Percentiles rank a stretch among this genome's conserved stretches.
Conservation (phyloP, 192 early-diverging fungal genomes). For the Linnemannia schmuckeri region DNA sequence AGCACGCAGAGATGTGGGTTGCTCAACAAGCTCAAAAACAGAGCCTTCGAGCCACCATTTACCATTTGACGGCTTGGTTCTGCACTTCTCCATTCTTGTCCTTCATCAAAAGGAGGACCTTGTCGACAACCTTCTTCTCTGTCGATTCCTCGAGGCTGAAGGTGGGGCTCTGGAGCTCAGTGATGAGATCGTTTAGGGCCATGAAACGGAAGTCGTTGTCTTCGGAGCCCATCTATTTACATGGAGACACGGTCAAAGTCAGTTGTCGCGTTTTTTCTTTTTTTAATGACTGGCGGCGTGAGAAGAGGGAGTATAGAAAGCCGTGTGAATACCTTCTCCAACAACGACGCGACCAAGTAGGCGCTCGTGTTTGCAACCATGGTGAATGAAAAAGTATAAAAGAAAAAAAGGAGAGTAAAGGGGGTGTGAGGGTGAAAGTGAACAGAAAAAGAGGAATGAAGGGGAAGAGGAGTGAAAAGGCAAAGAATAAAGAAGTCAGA, state of each 20-base stretch:
- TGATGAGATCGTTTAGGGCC: slow-evolving; percentile 85
- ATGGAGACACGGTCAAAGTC: not conserved
- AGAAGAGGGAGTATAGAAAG: not conserved
- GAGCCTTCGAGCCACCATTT: slow-evolving; percentile 1
- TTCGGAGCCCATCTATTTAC: slow-evolving; percentile 64
- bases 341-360: slow-evolving; percentile 75
- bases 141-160: slow-evolving; percentile 70
- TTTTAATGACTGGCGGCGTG: not conserved
- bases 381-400: not conserved
- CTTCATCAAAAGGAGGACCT: slow-evolving; percentile 70
- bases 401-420: not conserved
- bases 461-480: not conserved
- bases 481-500: slow-evolving; percentile 10
- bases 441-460: not conserved
- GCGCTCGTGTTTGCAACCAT: slow-evolving; percentile 64
- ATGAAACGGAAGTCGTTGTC: slow-evolving; percentile 92
- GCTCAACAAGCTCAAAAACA: not conserved
- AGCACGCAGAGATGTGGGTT: not conserved
- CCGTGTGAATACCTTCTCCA: slow-evolving; percentile 73
- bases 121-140: slow-evolving; percentile 73
- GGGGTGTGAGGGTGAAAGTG: not conserved
- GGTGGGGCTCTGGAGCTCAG: slow-evolving; percentile 73
- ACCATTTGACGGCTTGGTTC: slow-evolving; percentile 81
- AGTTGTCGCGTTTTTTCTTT: not conserved
- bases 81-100: slow-evolving; percentile 92